Percentiles rank a stretch among this genome's conserved stretches.
These are phyloP conservation scores for Torrubiella hemipterigena DNA, from an alignment of 2,329 filamentous ascomycete species.

Conservation along the genomic window DNA sequence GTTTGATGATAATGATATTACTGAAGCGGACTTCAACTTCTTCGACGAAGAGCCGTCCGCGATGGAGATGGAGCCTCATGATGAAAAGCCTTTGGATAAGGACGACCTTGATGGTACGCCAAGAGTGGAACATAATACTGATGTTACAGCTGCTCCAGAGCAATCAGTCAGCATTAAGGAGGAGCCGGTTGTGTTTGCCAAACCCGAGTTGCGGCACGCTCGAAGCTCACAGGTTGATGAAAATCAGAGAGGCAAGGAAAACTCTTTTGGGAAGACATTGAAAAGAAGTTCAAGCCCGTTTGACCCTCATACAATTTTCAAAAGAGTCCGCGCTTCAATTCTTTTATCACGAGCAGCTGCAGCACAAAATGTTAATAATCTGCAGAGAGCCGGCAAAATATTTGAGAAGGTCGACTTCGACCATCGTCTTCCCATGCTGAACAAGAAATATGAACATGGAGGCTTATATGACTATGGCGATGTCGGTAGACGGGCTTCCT, in stretches of 20 bases:
- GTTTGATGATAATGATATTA: conserved; percentile 64
- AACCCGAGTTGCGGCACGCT: conserved; percentile 46
- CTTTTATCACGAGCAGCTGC: conserved; percentile 10
- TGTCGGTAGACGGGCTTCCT: conserved; percentile 2
- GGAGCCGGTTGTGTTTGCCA: conserved; percentile 36
- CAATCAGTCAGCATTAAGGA: conserved; percentile 8
- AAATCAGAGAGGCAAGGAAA: conserved; percentile 16
- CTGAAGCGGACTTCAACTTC: conserved; percentile 74
- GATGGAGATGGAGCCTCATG: conserved; percentile 22
- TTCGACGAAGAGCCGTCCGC: conserved; percentile 53
- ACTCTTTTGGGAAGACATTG: conserved; percentile 16
- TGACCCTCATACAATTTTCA: conserved; percentile 45
- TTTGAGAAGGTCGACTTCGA: conserved; percentile 46
- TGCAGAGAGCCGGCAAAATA: conserved; percentile 28
- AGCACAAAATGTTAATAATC: conserved; percentile 9
- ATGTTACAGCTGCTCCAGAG: conserved; percentile 9
- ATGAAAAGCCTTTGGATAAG: conserved; percentile 12
- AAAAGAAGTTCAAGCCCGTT: conserved; percentile 47
- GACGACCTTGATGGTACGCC: conserved; percentile 6
- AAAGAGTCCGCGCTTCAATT: conserved; percentile 40
- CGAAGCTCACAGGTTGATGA: conserved; percentile 39
- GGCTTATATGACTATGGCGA: conserved; percentile 38
- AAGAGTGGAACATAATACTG: conserved; percentile 7
- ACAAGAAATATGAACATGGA: conserved; percentile 46
- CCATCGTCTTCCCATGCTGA: conserved; percentile 37